These are phyloP conservation scores for Suhomyces maxii DNA, from an alignment of 1,139 yeast species.

Conservation along the genomic window DNA sequence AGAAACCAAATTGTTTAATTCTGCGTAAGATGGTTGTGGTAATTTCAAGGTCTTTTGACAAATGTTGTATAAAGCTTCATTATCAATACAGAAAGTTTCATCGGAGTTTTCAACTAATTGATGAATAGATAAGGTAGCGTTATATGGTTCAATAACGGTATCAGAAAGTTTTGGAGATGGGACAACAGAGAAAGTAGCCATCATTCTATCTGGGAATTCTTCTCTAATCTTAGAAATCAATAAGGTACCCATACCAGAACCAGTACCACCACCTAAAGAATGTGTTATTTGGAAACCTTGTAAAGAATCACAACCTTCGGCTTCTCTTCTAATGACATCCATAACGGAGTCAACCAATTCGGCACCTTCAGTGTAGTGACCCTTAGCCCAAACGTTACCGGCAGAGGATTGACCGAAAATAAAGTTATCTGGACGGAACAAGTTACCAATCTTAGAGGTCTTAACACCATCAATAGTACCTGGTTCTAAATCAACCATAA, in stretches of 20 bases:
- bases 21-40: constrained; percentile 73
- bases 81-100: constrained; percentile 92
- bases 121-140: constrained; percentile 89
- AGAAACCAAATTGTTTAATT: constrained; percentile 78
- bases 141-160: constrained; percentile 92
- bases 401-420: constrained; percentile 90
- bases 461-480: constrained; percentile 87
- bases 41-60: constrained; percentile 83
- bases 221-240: constrained; percentile 31
- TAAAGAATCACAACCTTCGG: constrained; percentile 86
- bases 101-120: constrained; percentile 88
- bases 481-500: constrained; percentile 89
- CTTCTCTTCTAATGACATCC: constrained; percentile 90
- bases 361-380: constrained; percentile 95
- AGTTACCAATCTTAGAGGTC: constrained; percentile 72
- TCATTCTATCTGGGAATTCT: constrained; percentile 76
- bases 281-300: constrained; percentile 95
- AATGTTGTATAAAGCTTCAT: constrained; percentile 87
- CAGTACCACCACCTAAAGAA: constrained; percentile 96
- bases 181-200: constrained; percentile 90
- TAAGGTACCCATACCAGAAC: constrained; percentile 78
- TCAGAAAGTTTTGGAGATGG: constrained; percentile 91
- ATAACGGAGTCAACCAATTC: constrained; percentile 86
- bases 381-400: constrained; percentile 96
- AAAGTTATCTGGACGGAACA: constrained; percentile 89